These are phyloP conservation scores for Chrysosporium keratinophilum DNA, from an alignment of 2,329 filamentous ascomycete genomes.

Conservation along the genomic window DNA sequence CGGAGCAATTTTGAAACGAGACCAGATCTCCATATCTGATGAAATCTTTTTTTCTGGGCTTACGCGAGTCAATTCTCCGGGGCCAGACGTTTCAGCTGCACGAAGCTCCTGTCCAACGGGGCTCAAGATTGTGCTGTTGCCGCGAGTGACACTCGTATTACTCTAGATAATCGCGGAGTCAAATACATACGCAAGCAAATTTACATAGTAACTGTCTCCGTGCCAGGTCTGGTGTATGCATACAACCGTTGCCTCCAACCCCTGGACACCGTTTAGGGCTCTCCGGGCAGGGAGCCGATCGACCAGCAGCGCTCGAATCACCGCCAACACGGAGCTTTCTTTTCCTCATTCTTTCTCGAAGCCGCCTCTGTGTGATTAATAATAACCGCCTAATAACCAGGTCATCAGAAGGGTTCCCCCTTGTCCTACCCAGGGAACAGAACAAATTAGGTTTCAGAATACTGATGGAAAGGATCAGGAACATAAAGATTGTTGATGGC, in stretches of 20 bases:
- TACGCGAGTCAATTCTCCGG: not conserved
- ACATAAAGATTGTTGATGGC: not conserved
- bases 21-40: not conserved
- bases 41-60: not conserved
- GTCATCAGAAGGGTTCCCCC: not conserved
- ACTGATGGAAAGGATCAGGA: slow-evolving; percentile 1
- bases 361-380: not conserved
- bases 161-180: not conserved
- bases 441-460: slow-evolving; percentile 10
- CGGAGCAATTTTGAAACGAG: slow-evolving; percentile 4
- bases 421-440: slow-evolving; percentile 4
- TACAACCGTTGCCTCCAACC: not conserved
- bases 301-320: not conserved
- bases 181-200: no score
- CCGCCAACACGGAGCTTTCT: not conserved
- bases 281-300: not conserved
- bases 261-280: not conserved
- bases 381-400: not conserved
- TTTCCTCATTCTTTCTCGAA: not conserved
- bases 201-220: no score
- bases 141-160: not conserved
- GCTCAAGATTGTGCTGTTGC: not conserved
- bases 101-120: not conserved
- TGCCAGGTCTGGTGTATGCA: no score
- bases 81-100: slow-evolving; percentile 3